Percentiles rank a stretch among this genome's conserved stretches.
Conservation (phyloP, 805 yeast genomes). For the Starmera pachycereana region DNA sequence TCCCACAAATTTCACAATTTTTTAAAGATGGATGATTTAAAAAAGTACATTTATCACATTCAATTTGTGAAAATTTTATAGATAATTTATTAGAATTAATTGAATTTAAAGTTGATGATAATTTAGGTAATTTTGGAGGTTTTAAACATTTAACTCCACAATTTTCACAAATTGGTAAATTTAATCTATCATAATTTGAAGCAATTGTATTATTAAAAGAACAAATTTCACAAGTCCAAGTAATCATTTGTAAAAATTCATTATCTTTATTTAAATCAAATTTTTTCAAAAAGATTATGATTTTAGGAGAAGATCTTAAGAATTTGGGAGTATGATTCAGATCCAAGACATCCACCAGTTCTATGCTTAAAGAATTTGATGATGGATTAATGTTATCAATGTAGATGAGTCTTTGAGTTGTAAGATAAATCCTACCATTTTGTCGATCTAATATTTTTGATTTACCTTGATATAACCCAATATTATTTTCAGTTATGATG, state of each 20-base stretch:
- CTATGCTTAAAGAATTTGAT: constrained; percentile 35
- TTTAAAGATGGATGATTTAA: constrained; percentile 70
- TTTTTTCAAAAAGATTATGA: constrained; percentile 33
- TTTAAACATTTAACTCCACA: constrained; percentile 49
- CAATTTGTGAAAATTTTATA: no score
- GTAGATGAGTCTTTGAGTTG: constrained; percentile 63
- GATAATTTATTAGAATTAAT: no score
- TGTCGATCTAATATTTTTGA: constrained; percentile 54
- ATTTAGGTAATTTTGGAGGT: constrained; percentile 24
- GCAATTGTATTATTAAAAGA: constrained; percentile 47
- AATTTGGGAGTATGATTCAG: constrained; percentile 43
- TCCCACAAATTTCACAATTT: constrained; percentile 84
- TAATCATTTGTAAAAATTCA: constrained; percentile 4
- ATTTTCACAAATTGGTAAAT: constrained; percentile 39
- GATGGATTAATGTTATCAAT: constrained; percentile 40
- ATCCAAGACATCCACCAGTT: constrained; percentile 29
- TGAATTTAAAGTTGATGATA: constrained; percentile 8
- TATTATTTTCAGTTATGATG: constrained; percentile 37
- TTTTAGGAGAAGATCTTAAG: constrained; percentile 68
- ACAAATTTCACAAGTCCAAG: constrained; percentile 89
- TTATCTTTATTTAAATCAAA: constrained; percentile 4
- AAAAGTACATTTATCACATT: constrained; percentile 62
- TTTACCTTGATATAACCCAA: constrained; percentile 77
- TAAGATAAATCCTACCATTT: constrained; percentile 69
- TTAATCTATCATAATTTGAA: constrained; percentile 17